phyloP scores from a whole-genome alignment of 441 rosid genomes.

The Gossypium davidsonii region DNA sequence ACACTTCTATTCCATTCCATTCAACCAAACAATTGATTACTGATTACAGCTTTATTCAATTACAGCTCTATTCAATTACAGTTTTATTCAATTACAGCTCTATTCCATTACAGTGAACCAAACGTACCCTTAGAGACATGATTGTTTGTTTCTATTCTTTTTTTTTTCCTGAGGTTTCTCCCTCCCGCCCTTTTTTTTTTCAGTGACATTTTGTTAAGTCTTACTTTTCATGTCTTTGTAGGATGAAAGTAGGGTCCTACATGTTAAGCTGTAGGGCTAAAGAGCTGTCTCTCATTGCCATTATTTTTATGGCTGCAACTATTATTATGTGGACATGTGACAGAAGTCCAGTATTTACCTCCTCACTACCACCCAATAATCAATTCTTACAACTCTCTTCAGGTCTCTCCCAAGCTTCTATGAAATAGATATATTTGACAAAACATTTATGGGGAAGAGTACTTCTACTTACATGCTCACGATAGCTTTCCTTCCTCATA shows the following conservation, averaged over 20 bases:
- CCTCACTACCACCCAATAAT: conserved; percentile 47
- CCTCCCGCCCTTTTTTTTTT: background rate
- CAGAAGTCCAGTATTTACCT: conserved; percentile 28
- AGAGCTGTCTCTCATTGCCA: conserved; percentile 50
- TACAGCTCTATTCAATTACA: too few relatives aligned
- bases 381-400: conserved; percentile 40
- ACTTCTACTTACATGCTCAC: background rate
- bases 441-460: background rate
- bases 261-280: conserved; percentile 39
- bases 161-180: background rate
- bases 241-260: conserved; percentile 64
- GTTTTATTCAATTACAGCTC: too few relatives aligned
- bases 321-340: conserved; percentile 70
- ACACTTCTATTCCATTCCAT: too few relatives aligned
- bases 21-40: too few relatives aligned
- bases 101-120: too few relatives aligned
- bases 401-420: conserved; percentile 32
- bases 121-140: too few relatives aligned
- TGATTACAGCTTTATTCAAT: too few relatives aligned
- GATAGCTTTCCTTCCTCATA: background rate
- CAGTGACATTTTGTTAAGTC: background rate
- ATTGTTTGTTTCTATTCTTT: background rate
- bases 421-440: background rate
- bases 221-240: conserved; percentile 20
- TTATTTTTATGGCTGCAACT: conserved; percentile 51